Evolutionary conservation across 1,284 basidiomycete genomes (phyloP).

Genomic region (Fistulinella staudtii): DNA sequence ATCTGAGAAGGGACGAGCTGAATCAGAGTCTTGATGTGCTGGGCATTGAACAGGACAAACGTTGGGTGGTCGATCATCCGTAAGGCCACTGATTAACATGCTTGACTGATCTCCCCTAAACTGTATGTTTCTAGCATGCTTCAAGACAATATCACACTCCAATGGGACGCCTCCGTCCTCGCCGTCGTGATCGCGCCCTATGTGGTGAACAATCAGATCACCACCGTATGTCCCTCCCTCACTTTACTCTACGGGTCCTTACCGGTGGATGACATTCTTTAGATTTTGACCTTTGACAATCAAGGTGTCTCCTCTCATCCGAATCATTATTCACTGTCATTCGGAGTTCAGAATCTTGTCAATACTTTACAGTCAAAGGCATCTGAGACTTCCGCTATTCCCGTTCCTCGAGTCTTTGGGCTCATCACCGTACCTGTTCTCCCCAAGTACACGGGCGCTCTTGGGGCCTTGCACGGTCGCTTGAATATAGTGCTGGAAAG

Average conservation of each 20-base stretch:
- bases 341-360: constrained; percentile 48
- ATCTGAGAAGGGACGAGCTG: constrained; percentile 62
- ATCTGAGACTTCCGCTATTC: constrained; percentile 13
- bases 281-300: constrained; percentile 92
- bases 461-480: constrained; percentile 48
- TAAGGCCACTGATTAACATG: constrained; percentile 31
- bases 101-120: constrained; percentile 11
- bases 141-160: constrained; percentile 70
- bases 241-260: constrained; percentile 1
- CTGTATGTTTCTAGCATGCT: constrained; percentile 47
- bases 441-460: constrained; percentile 58
- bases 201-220: constrained; percentile 57
- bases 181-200: constrained; percentile 58
- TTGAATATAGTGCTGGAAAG: constrained; percentile 34
- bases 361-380: constrained; percentile 23
- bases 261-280: constrained; percentile 5
- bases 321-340: constrained; percentile 81
- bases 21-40: constrained; percentile 64
- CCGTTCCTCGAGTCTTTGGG: constrained; percentile 48
- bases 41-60: constrained; percentile 55
- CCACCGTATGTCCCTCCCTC: constrained; percentile 47
- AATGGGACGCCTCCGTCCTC: constrained; percentile 67
- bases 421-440: constrained; percentile 57
- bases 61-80: constrained; percentile 71
- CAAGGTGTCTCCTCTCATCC: constrained; percentile 83